Evolutionary conservation across 345 rosid species (phyloP), one percentile per base, ranked within the genome.

Genomic region (Salix brachista): DNA sequence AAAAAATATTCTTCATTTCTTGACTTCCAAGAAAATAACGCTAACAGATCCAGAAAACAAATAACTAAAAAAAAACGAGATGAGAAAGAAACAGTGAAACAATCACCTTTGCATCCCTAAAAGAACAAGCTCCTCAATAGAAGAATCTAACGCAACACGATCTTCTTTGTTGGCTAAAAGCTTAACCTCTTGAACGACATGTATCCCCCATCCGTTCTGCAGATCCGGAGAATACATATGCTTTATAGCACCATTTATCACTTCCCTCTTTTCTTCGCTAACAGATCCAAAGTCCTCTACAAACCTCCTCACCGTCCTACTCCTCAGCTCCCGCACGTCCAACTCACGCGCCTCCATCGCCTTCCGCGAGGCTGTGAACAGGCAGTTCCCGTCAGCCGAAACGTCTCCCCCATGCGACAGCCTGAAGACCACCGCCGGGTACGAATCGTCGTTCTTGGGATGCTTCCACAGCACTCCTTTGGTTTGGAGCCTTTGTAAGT

Each of bases 221-320:
- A 96, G 94, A 96, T 94, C 99, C 84, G 99, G 98, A 71, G 93
- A 86, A 79, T 96, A 96, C 98, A 96, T 88, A 48, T 96, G 94
- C 83, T 87, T 81, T 81, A 96, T 88, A 68, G 83, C 94, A 1
- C 78, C 90, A 32, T 82, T 83, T 74, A 91, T 88, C 74, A 26
- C 74, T 56, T 81, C 88, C 56, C 77, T 88, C 82, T 87, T 90
- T 21, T 82, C 87, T 23, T 74, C 85, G 14, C 79, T 52, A 50
- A 83, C 94, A 17, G 96, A 95, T 93, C 92, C 83, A 69, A 87
- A 83, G 79, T 90, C 97, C 79, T 87, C 92, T 48, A 79, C 28
- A 86, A 96, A 96, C 79, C 97, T 83, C 77, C 79, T 30, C 77
- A 94, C 97, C 81, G 96, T 85, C 70, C 92, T 88, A 87, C 84